Evolutionary conservation across 179 eudicot species (phyloP).

Genomic region (Corrigiola litoralis): DNA sequence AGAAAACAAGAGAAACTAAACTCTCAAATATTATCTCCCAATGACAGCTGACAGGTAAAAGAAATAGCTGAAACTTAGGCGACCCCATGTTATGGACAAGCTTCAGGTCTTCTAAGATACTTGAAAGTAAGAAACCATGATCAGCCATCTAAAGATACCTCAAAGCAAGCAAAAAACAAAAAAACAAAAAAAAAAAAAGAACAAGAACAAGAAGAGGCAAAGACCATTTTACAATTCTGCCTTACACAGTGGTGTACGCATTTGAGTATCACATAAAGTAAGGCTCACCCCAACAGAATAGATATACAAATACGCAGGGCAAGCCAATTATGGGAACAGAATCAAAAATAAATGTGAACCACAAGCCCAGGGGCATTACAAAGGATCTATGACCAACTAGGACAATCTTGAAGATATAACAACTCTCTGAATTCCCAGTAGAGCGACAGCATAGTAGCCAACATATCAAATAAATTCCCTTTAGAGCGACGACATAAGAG

Average conservation of each 20-base stretch:
- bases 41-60: background rate
- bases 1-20: slow-evolving; percentile 19
- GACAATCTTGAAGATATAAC: background rate
- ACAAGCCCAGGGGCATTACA: background rate
- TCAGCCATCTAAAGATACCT: background rate
- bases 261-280: background rate
- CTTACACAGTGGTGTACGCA: too few species aligned
- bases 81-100: background rate
- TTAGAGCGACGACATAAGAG: too few species aligned
- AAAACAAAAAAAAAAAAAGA: too few species aligned
- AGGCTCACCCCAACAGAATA: background rate
- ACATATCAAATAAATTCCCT: too few species aligned
- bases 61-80: background rate
- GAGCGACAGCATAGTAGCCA: background rate
- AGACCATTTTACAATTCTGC: too few species aligned
- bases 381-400: background rate
- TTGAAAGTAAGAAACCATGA: background rate
- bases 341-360: background rate
- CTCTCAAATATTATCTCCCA: slow-evolving; percentile 44
- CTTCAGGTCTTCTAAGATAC: background rate
- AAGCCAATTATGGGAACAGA: background rate
- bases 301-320: background rate
- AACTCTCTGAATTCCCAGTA: background rate
- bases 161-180: background rate
- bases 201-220: too few species aligned